These are phyloP conservation scores for Ailanthus altissimus DNA, from an alignment of 345 rosid species.

Conservation along the genomic window DNA sequence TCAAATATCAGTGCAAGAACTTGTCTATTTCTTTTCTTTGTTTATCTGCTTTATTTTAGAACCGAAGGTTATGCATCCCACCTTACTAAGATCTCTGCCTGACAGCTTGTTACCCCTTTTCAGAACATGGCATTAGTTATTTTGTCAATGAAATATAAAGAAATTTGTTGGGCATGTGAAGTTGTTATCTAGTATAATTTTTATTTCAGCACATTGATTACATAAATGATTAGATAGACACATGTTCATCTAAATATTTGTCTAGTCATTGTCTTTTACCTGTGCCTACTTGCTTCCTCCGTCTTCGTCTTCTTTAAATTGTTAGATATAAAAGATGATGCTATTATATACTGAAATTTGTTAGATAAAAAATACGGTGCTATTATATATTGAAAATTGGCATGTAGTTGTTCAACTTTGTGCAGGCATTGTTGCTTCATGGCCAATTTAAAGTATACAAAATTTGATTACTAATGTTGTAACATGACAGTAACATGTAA, in stretches of 20 bases:
- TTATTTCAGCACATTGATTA: not conserved
- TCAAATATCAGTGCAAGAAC: not conserved
- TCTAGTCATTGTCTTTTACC: not conserved
- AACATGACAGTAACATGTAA: no score
- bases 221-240: not conserved
- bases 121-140: not conserved
- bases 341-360: not conserved
- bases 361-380: no score
- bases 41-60: not conserved
- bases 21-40: not conserved
- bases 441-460: no score
- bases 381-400: no score
- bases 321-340: not conserved
- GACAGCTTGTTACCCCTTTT: not conserved
- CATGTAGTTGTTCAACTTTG: no score
- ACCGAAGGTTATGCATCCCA: not conserved
- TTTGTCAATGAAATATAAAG: not conserved
- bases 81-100: not conserved
- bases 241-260: not conserved
- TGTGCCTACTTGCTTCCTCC: not conserved
- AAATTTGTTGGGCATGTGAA: not conserved
- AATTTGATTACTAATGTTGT: no score
- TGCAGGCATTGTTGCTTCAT: no score
- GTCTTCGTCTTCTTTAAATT: not conserved
- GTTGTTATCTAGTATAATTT: not conserved